Evolutionary conservation across 2,329 filamentous ascomycete species (phyloP), one percentile per base, ranked within the genome.

Genomic region (Ramularia collo-cygni): DNA sequence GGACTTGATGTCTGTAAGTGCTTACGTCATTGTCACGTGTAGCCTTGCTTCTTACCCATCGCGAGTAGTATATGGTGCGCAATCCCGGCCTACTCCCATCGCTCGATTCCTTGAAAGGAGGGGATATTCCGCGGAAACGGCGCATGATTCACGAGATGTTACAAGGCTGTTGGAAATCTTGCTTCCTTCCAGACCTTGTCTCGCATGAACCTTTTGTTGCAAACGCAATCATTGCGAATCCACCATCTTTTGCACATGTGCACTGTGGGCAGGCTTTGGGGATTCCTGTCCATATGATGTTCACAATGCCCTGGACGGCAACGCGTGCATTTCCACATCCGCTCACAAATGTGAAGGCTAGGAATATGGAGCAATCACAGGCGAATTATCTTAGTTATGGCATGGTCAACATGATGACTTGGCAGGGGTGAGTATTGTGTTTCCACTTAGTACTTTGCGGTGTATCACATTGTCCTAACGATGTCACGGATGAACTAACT

Each of bases 291-390:
- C 83, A 86, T 51, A 77, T 94, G 61, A 90, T 93, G 83, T 94
- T 94, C 63, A 94, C 93, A 1, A 93, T 94, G 85, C 87, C 87
- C 0, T 93, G 84, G 83, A 83, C 84, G 1, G 79, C 85, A 0
- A 93, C 87, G 1, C 77, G 83, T 55, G 76, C 82, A 0, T 93
- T 93, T 48, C 83, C 85, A 0, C 87, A 93, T 53, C 87, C 87
- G 0, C 68, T 93, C 10, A 85, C 85, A 0, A 89, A 89, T 47
- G 78, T 93, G 26, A n/a, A 27, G 8, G 8, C 26, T 8, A 27
- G 26, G 8, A 27, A n/a, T 8, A 27, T n/a, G 8, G 26, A 27
- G 8, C 26, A n/a, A n/a, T n/a, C n/a, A n/a, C n/a, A n/a, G n/a
- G n/a, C n/a, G n/a, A n/a, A n/a, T n/a, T n/a, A n/a, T n/a, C n/a